phyloP scores from a whole-genome alignment of 2,329 filamentous ascomycete genomes.

The Fusarium gaditjirri region DNA sequence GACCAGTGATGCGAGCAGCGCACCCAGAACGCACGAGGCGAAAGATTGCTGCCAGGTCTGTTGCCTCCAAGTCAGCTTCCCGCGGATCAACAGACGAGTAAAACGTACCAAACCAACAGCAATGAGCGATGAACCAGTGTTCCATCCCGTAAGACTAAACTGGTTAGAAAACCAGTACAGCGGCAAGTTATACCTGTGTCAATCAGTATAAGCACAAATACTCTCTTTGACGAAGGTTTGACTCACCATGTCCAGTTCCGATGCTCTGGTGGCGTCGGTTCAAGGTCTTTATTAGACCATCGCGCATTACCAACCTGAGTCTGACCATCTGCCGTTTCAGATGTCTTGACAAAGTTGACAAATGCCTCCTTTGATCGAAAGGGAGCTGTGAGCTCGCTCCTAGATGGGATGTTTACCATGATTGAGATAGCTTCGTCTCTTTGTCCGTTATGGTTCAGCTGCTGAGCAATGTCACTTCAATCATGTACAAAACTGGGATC shows the following conservation, averaged over 20 bases:
- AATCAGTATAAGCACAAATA: neutral
- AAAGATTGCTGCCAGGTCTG: neutral
- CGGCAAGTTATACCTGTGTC: rapidly evolving
- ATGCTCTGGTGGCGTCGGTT: neutral
- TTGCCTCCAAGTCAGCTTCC: neutral
- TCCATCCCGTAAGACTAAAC: neutral
- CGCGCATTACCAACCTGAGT: neutral
- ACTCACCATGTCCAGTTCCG: neutral
- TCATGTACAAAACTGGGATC: neutral
- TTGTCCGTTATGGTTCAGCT: neutral
- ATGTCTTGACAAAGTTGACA: neutral
- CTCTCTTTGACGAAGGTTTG: rapidly evolving
- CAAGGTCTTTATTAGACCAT: neutral
- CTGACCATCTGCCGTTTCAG: neutral
- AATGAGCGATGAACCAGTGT: neutral
- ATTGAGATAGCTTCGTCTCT: neutral
- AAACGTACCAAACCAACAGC: rapidly evolving
- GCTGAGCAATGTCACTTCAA: neutral
- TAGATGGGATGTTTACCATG: neutral
- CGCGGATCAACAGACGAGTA: too few relatives aligned
- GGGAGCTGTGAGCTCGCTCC: neutral
- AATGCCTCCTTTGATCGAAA: neutral
- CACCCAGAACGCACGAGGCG: rapidly evolving
- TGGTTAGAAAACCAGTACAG: neutral
- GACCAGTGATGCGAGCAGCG: neutral